phyloP scores from a whole-genome alignment of 2,329 filamentous ascomycete species.

The Chaetomium strumarium region DNA sequence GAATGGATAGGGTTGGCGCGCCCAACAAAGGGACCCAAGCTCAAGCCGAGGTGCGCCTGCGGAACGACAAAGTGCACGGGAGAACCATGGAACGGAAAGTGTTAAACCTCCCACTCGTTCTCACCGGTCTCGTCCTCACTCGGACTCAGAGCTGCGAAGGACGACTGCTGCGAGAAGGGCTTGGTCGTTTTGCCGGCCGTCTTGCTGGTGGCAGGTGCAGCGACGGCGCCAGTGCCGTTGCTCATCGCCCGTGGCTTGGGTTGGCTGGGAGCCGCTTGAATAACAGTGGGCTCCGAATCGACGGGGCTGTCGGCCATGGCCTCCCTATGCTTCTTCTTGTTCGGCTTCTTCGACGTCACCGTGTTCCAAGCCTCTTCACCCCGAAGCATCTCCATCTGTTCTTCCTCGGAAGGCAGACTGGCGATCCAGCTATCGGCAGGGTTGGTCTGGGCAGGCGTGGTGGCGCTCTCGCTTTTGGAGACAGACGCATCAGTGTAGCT shows the following conservation, averaged over 20 bases:
- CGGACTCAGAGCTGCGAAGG: slow-evolving; percentile 45
- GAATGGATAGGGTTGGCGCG: not conserved
- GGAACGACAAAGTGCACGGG: not conserved
- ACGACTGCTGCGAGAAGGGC: slow-evolving; percentile 35
- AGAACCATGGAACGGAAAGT: not conserved
- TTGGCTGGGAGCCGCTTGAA: slow-evolving; percentile 16
- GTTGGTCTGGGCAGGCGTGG: slow-evolving; percentile 25
- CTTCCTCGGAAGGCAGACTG: slow-evolving; percentile 54
- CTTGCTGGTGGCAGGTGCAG: slow-evolving; percentile 28
- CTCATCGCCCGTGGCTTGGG: slow-evolving; percentile 21
- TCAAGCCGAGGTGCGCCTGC: not conserved
- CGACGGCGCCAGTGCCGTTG: slow-evolving; percentile 23
- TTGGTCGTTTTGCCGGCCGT: slow-evolving; percentile 30
- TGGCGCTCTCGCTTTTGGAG: slow-evolving; percentile 15
- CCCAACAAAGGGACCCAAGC: not conserved
- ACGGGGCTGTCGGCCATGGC: slow-evolving; percentile 30
- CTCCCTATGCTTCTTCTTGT: slow-evolving; percentile 39
- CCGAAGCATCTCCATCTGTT: slow-evolving; percentile 54
- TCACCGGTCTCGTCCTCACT: slow-evolving; percentile 38
- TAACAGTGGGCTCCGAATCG: slow-evolving; percentile 23
- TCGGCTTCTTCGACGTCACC: slow-evolving; percentile 43
- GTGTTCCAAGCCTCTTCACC: slow-evolving; percentile 54
- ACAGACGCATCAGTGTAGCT: slow-evolving; percentile 30
- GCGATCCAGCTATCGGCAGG: slow-evolving; percentile 41
- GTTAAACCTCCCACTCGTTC: slow-evolving; percentile 49